Evolutionary conservation across 441 rosid genomes (phyloP).

Genomic region (Flueggea neowawraea): DNA sequence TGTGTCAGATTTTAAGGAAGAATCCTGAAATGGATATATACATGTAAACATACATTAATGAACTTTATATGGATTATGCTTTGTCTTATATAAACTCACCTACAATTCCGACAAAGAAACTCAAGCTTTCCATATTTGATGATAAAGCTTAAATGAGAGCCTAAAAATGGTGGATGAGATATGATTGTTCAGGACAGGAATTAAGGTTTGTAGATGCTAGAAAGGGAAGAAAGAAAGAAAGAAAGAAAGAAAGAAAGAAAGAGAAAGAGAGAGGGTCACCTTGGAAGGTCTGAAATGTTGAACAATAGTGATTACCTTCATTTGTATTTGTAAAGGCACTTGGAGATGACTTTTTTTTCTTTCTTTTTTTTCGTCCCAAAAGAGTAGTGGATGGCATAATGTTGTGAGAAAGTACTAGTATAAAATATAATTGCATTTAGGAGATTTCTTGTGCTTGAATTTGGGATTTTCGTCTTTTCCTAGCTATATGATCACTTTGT

Average conservation of each 20-base stretch:
- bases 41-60: not conserved
- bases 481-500: no score
- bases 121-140: constrained; percentile 32
- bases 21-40: not conserved
- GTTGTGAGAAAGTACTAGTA: no score
- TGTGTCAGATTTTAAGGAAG: no score
- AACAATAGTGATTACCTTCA: no score
- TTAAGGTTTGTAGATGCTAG: not conserved
- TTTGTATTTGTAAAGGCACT: no score
- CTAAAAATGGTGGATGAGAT: constrained; percentile 1
- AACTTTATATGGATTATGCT: not conserved
- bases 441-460: no score
- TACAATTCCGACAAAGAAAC: constrained; percentile 47
- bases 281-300: no score
- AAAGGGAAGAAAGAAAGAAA: not conserved
- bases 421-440: no score
- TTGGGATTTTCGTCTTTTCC: no score
- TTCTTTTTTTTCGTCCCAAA: not conserved
- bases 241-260: no score
- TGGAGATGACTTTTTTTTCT: no score
- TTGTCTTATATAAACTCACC: constrained; percentile 23
- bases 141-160: not conserved
- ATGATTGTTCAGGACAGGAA: not conserved
- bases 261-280: not conserved
- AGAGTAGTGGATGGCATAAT: not conserved